Conservation (phyloP, 768 basidiomycete species). For the Lactarius trivialis region DNA sequence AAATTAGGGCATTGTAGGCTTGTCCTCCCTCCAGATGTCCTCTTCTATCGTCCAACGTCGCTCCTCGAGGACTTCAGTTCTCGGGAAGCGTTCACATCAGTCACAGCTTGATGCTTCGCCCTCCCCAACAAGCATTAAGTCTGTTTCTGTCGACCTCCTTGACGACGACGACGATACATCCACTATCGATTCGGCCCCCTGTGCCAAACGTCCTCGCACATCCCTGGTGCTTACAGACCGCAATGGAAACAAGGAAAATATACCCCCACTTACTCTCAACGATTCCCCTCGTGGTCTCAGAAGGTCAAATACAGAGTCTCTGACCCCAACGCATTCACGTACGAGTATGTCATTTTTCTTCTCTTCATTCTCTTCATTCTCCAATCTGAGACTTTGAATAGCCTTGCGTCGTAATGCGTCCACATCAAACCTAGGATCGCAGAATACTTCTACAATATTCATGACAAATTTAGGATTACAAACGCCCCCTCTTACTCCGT, state of each 20-base stretch:
- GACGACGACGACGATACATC: constrained; percentile 19
- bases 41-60: constrained; percentile 15
- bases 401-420: constrained; percentile 45
- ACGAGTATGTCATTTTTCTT: constrained; percentile 34
- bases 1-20: constrained; percentile 2
- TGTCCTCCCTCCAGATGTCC: constrained; percentile 16
- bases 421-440: constrained; percentile 35
- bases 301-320: constrained; percentile 32
- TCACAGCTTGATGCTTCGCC: constrained; percentile 28
- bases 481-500: constrained; percentile 61
- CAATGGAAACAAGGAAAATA: constrained; percentile 70
- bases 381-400: constrained; percentile 26
- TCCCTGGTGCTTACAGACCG: constrained; percentile 41
- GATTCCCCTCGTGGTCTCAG: constrained; percentile 35
- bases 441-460: constrained; percentile 39
- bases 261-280: constrained; percentile 51
- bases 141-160: constrained; percentile 7
- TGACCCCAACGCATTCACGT: constrained; percentile 39
- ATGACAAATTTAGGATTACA: constrained; percentile 40
- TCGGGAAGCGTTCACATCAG: constrained; percentile 32
- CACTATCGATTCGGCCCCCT: constrained; percentile 59
- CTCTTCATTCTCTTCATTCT: background rate
- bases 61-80: constrained; percentile 27
- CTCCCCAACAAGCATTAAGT: constrained; percentile 30
- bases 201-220: constrained; percentile 56